Percentiles rank a stretch among this genome's conserved stretches.
phyloP scores from a whole-genome alignment of 2,329 filamentous ascomycete genomes.

The Akanthomyces muscarius region DNA sequence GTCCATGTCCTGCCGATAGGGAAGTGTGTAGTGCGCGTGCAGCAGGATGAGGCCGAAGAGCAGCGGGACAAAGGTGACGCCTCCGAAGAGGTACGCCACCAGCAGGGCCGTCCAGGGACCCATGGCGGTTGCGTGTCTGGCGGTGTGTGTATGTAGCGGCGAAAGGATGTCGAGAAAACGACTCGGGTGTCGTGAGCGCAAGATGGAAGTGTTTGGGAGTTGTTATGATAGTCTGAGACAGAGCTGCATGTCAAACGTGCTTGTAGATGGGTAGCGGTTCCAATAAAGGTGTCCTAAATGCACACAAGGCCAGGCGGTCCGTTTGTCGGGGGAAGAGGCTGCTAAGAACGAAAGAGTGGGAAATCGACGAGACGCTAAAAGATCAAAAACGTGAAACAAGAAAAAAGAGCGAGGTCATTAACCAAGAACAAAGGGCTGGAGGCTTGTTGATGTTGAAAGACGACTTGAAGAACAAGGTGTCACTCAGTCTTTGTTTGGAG shows the following conservation, averaged over 20 bases:
- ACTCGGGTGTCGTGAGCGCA: background rate
- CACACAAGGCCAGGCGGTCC: slow-evolving; percentile 1
- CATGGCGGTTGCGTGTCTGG: slow-evolving; percentile 33
- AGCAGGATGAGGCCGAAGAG: slow-evolving; percentile 57
- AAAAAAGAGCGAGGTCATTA: background rate
- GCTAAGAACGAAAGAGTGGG: background rate
- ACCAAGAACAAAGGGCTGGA: background rate
- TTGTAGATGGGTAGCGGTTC: background rate
- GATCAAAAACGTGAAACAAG: background rate
- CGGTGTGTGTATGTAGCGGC: background rate
- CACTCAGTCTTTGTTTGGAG: background rate
- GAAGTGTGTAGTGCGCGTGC: slow-evolving; percentile 67
- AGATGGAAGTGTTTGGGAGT: background rate
- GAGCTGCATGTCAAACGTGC: slow-evolving; percentile 9
- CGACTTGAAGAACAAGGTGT: slow-evolving; percentile 5
- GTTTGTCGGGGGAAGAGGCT: background rate
- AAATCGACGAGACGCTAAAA: background rate
- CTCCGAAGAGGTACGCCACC: slow-evolving; percentile 77
- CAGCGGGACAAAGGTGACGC: slow-evolving; percentile 81
- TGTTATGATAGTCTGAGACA: slow-evolving; percentile 10
- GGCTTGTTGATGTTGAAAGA: background rate
- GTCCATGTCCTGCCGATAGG: slow-evolving; percentile 40
- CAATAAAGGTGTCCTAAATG: slow-evolving; percentile 10
- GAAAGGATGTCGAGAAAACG: background rate
- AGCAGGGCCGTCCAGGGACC: slow-evolving; percentile 56